Conservation (phyloP, 2,329 filamentous ascomycete species). For the Trichoderma sp. region DNA sequence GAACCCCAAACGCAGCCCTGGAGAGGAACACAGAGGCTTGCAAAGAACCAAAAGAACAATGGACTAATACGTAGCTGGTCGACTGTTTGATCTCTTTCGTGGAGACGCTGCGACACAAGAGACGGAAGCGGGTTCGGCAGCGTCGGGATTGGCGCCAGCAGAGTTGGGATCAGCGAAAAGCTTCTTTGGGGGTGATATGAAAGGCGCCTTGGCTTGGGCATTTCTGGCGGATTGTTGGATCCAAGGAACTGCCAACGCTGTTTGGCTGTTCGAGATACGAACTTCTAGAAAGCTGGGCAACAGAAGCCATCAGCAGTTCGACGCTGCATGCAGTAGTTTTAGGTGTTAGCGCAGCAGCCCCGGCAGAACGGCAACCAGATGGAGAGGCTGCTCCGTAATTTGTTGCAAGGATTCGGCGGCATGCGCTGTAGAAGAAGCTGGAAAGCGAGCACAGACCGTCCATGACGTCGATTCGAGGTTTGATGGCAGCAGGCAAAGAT, state of each 20-base stretch:
- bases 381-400: not conserved
- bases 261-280: not conserved
- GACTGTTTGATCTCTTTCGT: not conserved
- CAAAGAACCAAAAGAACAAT: not conserved
- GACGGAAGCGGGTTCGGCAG: constrained; percentile 5
- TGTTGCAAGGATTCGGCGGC: not conserved
- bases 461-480: constrained; percentile 1
- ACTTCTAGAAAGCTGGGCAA: not conserved
- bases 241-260: not conserved
- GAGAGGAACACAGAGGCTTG: not conserved
- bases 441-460: constrained; percentile 10
- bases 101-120: not conserved
- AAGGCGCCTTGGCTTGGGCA: not conserved
- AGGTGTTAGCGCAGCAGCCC: not conserved
- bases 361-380: no score
- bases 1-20: not conserved
- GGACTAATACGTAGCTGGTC: not conserved
- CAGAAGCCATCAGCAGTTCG: not conserved
- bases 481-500: not conserved
- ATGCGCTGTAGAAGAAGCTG: not conserved
- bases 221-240: not conserved
- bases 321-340: not conserved
- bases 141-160: constrained; percentile 13
- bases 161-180: constrained; percentile 8
- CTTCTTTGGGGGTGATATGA: not conserved